Evolutionary conservation across 2,329 filamentous ascomycete genomes (phyloP).

Genomic region (Ceratocystis smalleyi): DNA sequence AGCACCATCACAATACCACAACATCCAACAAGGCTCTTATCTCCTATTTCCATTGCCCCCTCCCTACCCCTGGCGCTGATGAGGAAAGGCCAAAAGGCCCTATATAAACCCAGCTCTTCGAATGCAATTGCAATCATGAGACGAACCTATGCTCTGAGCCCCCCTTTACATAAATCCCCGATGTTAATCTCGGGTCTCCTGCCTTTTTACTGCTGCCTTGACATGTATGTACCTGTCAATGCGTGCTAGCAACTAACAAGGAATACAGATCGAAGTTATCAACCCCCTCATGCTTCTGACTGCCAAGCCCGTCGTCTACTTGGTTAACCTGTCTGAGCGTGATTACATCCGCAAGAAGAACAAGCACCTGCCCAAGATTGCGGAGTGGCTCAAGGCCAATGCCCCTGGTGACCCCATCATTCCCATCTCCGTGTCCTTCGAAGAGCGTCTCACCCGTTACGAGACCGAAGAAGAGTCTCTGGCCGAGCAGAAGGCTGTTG

Average conservation of each 20-base stretch:
- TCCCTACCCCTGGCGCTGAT: constrained; percentile 18
- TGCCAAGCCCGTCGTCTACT: constrained; percentile 91
- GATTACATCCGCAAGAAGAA: constrained; percentile 99
- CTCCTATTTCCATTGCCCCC: not conserved
- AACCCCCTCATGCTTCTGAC: constrained; percentile 91
- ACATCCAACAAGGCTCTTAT: not conserved
- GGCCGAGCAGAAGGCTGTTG: constrained; percentile 79
- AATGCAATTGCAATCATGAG: constrained; percentile 47
- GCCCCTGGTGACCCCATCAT: constrained; percentile 79
- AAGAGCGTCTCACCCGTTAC: constrained; percentile 76
- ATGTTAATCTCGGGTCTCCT: not conserved
- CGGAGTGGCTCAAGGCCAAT: constrained; percentile 88
- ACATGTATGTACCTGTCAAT: not conserved
- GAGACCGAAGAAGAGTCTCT: constrained; percentile 59
- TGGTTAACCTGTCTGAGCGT: constrained; percentile 92
- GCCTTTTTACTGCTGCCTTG: not conserved
- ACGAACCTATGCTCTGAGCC: constrained; percentile 16
- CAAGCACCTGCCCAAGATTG: constrained; percentile 89
- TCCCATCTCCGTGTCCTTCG: constrained; percentile 80
- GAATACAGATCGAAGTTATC: constrained; percentile 86
- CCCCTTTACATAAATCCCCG: constrained; percentile 25
- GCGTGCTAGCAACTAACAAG: constrained; percentile 4
- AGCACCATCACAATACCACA: constrained; percentile 24
- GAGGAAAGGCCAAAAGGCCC: constrained; percentile 17
- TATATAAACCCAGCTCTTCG: constrained; percentile 98